Evolutionary conservation across 345 rosid species (phyloP), one percentile per base, ranked within the genome.

Genomic region (Gossypium herbaceum): DNA sequence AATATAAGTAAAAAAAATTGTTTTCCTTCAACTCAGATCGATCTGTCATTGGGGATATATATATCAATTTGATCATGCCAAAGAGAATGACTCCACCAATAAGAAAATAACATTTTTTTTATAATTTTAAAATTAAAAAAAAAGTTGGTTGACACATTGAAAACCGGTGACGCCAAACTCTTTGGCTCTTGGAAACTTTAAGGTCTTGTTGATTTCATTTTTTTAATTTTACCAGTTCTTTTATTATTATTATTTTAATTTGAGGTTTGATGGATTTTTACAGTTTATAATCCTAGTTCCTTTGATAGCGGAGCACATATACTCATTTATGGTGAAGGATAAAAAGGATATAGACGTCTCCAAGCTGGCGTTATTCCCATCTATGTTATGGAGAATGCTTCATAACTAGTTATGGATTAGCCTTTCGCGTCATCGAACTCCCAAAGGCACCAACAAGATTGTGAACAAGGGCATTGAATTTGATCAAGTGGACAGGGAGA

Each of bases 401-500:
- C 93, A 90, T 82, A 87, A 85, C 80, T 95, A 85, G 82, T 22
- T 88, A 7, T 93, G 88, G 97, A 88, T 93, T 39, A 82, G 84
- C 48, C 58, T 85, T 1, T 90, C 93, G 10, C 89, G 97, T 22
- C 82, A 88, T 16, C 70, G 83, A 20, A 87, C 88, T 0, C 91
- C 94, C 67, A 85, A 72, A 71, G 93, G 97, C 15, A 81, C 60
- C 59, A 84, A 62, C 45, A 75, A 88, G 79, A 87, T 91, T 72
- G 78, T 91, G 19, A 92, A 91, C 81, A 87, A 81, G 69, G 85
- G 86, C 73, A 85, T 90, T 19, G 93, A 91, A n/a, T 91, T 91
- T 20, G 94, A 91, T 2, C 97, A 93, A 77, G 90, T 93, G 3
- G 98, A 91, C 73, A 67, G 92, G 41, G 93, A 93, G 78, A 81